Evolutionary conservation across 345 rosid species (phyloP), one percentile per base, ranked within the genome.

Genomic region (Carallia brachiata): DNA sequence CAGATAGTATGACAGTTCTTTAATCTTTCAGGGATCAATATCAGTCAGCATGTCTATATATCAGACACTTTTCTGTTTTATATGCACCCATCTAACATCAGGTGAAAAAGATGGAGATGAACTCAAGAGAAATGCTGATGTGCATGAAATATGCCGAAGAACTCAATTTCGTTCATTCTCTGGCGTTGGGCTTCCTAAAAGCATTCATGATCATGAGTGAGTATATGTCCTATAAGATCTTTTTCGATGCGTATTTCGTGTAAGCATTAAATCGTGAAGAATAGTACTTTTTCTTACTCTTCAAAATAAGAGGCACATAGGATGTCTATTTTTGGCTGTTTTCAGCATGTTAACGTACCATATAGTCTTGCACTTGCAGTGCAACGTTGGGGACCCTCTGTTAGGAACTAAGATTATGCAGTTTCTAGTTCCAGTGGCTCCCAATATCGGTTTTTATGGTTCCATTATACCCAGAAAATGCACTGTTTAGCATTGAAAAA

Each of bases 41-140:
- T 88, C 99, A 17, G 96, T 91, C 82, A 94, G 97, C 71, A 84
- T 94, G 96, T 91, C 99, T 19, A 83, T 94, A 78, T 75, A 94
- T 77, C 97, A 94, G 79, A 94, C 99, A 36, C 74, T 79, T 64
- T 87, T 89, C 69, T 94, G 97, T 79, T 94, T 94, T 78, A 76
- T 89, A 62, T 86, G 91, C 69, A 67, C 91, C 12, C 99, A 95
- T 78, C 86, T 95, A 69, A 90, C 97, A 53, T 76, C 99, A 57
- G 99, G 99, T 53, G 97, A 92, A 78, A 89, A 88, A 71, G 97
- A 92, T 6, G 97, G 90, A 68, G 99, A 95, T 78, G 91, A 89
- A 71, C 82, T 76, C 18, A 92, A 92, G 83, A 86, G 99, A 68
- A 95, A 92, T 76, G 85, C 88, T 3, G 96, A 95, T 83, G 97